Evolutionary conservation across 2,329 filamentous ascomycete species (phyloP).

Genomic region (Gremmenia infestans): DNA sequence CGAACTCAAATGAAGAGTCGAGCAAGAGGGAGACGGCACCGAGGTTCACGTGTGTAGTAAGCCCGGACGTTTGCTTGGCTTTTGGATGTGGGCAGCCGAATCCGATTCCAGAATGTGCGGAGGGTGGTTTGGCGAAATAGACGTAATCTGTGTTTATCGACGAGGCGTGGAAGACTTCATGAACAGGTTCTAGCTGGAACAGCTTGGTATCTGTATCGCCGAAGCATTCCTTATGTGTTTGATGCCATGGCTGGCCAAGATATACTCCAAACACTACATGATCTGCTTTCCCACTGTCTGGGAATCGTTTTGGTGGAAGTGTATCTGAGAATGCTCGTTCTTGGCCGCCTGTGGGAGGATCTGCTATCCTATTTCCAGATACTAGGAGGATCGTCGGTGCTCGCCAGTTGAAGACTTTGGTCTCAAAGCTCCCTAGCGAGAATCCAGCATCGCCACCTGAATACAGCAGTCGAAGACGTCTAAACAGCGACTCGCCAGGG

Average conservation of each 20-base stretch:
- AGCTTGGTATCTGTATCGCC: slow-evolving; percentile 58
- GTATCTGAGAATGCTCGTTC: slow-evolving; percentile 55
- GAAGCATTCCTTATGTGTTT: slow-evolving; percentile 64
- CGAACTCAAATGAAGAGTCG: slow-evolving; percentile 71
- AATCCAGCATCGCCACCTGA: slow-evolving; percentile 67
- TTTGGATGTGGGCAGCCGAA: slow-evolving; percentile 60
- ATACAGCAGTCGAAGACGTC: slow-evolving; percentile 61
- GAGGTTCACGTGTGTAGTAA: slow-evolving; percentile 36
- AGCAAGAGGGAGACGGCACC: slow-evolving; percentile 64
- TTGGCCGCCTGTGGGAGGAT: slow-evolving; percentile 44
- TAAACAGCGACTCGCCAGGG: slow-evolving; percentile 58
- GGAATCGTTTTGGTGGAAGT: slow-evolving; percentile 58
- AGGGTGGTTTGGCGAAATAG: slow-evolving; percentile 60
- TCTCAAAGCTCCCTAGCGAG: slow-evolving; percentile 72
- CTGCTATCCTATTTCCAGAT: slow-evolving; percentile 55
- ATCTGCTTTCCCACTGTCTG: slow-evolving; percentile 44
- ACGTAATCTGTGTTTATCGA: slow-evolving; percentile 61
- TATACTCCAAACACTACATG: slow-evolving; percentile 64
- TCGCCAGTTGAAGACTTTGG: slow-evolving; percentile 71
- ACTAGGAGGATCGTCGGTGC: slow-evolving; percentile 70
- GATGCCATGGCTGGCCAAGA: slow-evolving; percentile 62
- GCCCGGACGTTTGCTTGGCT: slow-evolving; percentile 35
- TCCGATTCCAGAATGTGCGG: slow-evolving; percentile 55
- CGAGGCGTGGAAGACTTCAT: slow-evolving; percentile 66
- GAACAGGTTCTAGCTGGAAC: slow-evolving; percentile 67